phyloP scores from a whole-genome alignment of 257 asterid species.

The Jasminum sambac region DNA sequence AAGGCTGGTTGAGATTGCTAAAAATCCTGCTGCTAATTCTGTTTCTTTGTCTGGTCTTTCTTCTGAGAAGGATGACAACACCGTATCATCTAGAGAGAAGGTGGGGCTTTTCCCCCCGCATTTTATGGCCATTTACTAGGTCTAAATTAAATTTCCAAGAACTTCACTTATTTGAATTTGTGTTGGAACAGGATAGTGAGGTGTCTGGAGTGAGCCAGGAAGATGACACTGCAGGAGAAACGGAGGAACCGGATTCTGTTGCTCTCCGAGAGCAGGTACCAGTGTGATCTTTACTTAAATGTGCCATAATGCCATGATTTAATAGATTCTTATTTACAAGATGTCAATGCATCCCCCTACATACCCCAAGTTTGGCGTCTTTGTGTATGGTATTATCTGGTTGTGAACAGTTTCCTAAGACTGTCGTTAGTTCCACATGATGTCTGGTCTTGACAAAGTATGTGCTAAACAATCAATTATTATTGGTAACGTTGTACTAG shows the following conservation, averaged over 20 bases:
- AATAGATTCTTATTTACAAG: background rate
- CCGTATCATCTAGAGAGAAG: conserved; percentile 60
- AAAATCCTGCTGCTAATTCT: conserved; percentile 62
- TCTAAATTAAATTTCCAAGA: conserved; percentile 18
- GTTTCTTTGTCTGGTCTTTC: conserved; percentile 49
- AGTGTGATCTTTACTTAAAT: background rate
- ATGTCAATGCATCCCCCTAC: background rate
- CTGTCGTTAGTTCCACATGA: background rate
- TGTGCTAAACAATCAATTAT: background rate
- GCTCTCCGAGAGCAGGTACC: conserved; percentile 78
- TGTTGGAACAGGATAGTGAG: conserved; percentile 51
- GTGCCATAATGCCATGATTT: background rate
- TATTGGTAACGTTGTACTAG: background rate
- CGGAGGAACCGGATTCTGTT: conserved; percentile 71
- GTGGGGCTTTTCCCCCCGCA: conserved; percentile 45
- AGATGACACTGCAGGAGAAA: conserved; percentile 47
- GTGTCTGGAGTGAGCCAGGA: conserved; percentile 58
- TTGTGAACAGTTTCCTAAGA: background rate
- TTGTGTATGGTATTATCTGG: background rate
- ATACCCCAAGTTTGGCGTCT: background rate
- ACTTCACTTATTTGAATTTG: conserved; percentile 8
- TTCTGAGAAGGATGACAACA: conserved; percentile 63
- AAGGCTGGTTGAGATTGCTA: conserved; percentile 90
- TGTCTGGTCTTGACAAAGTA: background rate
- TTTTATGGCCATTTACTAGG: background rate